Evolutionary conservation across 176 grass and related monocot species (phyloP), one percentile per base, ranked within the genome.

Genomic region (Oryza coarctata): DNA sequence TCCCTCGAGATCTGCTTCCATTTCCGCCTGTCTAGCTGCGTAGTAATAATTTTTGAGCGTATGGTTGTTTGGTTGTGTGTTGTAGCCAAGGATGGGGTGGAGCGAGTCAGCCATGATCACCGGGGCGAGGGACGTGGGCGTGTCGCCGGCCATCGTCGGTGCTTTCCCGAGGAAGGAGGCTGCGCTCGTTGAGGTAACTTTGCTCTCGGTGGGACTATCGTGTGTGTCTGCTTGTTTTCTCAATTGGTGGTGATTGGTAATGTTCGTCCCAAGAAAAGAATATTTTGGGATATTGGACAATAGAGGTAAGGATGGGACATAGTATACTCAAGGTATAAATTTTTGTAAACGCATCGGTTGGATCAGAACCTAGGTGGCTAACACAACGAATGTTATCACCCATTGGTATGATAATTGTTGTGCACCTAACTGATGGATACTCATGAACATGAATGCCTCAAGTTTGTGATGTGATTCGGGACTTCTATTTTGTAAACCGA

Each of bases 51-150:
- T 57, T 71, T 20, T 6, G 7, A 7, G 1, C 45, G 25, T 75
- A 38, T 39, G 18, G 9, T 64, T 63, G 11, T 61, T 39, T 36
- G 55, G 1, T 76, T 60, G 55, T 25, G 52, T 57, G 60, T 38
- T 63, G 11, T 73, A 99, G 96, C 85, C 87, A 40, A 92, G 87
- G 78, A 90, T 95, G 79, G 96, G 96, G 45, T 99, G 96, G 96
- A 95, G 82, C 63, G 96, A 99, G 77, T 93, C 96, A 5, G 93
- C 96, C 58, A 89, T 95, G 92, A 88, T 95, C 65, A 73, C 87
- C 2, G 93, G 96, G 63, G 96, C 96, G 11, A 99, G 90, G 83
- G 90, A 99, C 63, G 90, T 90, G 3, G 80, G 90, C 47, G 72
- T 95, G 18, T 95, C 93, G 7, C 96, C 93, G 12, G 90, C 93